Conservation (phyloP, 2,329 filamentous ascomycete genomes). For the Alternaria sp. region DNA sequence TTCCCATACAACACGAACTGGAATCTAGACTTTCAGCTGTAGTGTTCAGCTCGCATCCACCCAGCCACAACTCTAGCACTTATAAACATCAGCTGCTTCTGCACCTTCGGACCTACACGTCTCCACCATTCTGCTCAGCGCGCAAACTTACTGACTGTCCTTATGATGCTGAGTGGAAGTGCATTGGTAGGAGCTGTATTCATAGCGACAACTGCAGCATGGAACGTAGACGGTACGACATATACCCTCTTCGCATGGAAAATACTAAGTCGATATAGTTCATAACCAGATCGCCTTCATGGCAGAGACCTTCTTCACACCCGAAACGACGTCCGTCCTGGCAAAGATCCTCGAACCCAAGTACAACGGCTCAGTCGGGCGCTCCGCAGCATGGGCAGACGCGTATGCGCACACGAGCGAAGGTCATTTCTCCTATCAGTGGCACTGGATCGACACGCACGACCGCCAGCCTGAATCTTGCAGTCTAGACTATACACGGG, state of each 20-base stretch:
- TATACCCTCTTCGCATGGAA: not conserved
- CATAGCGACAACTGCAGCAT: conserved; percentile 27
- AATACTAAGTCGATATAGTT: conserved; percentile 32
- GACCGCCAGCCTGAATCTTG: conserved; percentile 47
- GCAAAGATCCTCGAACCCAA: conserved; percentile 49
- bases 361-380: conserved; percentile 52
- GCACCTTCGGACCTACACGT: not conserved
- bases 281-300: conserved; percentile 54
- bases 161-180: conserved; percentile 1
- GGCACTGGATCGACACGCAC: conserved; percentile 53
- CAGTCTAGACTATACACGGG: conserved; percentile 47
- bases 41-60: conserved; percentile 1
- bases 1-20: not conserved
- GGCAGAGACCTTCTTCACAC: conserved; percentile 48
- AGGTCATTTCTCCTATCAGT: conserved; percentile 54
- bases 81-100: not conserved
- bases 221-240: conserved; percentile 44
- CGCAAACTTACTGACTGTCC: not conserved
- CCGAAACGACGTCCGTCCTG: conserved; percentile 43
- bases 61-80: conserved; percentile 4
- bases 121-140: not conserved
- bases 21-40: not conserved
- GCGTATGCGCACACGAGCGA: conserved; percentile 49
- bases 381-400: conserved; percentile 53
- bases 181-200: conserved; percentile 20